Percentiles rank a stretch among this genome's conserved stretches.
These are phyloP conservation scores for Fusarium fujikuroi DNA, from an alignment of 2,329 filamentous ascomycete species.

Conservation along the genomic window DNA sequence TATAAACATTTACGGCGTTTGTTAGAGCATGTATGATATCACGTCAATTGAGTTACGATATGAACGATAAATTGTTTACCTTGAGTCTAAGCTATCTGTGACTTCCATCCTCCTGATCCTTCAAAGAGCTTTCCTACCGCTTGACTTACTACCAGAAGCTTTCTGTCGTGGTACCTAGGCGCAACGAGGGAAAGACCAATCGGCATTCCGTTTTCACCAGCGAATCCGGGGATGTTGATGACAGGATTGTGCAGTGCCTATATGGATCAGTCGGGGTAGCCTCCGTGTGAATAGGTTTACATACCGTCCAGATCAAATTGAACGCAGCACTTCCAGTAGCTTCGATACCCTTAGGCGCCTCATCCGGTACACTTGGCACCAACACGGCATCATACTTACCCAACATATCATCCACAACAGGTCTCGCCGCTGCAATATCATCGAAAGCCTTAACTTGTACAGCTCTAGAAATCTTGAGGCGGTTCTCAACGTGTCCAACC, in stretches of 20 bases:
- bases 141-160: constrained; percentile 11
- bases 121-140: constrained; percentile 1
- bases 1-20: neutral
- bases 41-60: neutral
- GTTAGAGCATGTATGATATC: neutral
- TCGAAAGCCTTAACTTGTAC: constrained; percentile 64
- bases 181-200: constrained; percentile 31
- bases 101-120: neutral
- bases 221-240: constrained; percentile 31
- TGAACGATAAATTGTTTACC: neutral
- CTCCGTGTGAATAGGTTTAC: fast-evolving
- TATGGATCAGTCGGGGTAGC: too few relatives aligned
- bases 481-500: constrained; percentile 63
- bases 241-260: constrained; percentile 30
- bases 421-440: constrained; percentile 59
- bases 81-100: neutral
- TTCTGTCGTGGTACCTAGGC: constrained; percentile 24
- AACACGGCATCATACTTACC: constrained; percentile 62
- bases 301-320: constrained; percentile 60
- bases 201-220: constrained; percentile 28
- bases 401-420: constrained; percentile 61
- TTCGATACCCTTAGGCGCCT: constrained; percentile 61
- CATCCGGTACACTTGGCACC: constrained; percentile 66
- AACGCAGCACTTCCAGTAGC: constrained; percentile 64
- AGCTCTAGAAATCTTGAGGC: constrained; percentile 50